Evolutionary conservation across 2,329 filamentous ascomycete species (phyloP).

Genomic region (Nemania sp.): DNA sequence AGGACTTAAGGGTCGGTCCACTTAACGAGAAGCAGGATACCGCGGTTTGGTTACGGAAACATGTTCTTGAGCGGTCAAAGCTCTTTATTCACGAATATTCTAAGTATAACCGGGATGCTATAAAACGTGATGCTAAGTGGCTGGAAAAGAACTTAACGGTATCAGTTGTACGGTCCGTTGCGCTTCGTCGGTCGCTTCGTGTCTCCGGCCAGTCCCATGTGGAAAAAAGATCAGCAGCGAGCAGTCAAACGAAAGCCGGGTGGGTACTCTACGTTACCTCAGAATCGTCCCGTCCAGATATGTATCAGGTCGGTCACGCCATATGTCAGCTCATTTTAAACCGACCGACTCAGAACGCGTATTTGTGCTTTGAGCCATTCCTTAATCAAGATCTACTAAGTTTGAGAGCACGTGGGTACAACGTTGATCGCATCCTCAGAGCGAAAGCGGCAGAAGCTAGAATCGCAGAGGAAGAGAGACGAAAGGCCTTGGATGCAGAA

Average conservation of each 20-base stretch:
- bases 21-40: constrained; percentile 73
- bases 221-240: constrained; percentile 81
- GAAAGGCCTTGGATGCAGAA: constrained; percentile 79
- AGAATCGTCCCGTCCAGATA: constrained; percentile 72
- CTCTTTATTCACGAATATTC: constrained; percentile 85
- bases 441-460: constrained; percentile 88
- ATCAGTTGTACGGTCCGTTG: constrained; percentile 80
- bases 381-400: constrained; percentile 86
- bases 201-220: constrained; percentile 76
- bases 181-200: constrained; percentile 79
- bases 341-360: constrained; percentile 87
- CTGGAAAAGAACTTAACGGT: constrained; percentile 86
- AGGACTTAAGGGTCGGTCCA: constrained; percentile 79
- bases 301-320: constrained; percentile 92
- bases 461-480: constrained; percentile 85
- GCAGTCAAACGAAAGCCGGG: constrained; percentile 63
- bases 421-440: constrained; percentile 92
- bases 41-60: constrained; percentile 78
- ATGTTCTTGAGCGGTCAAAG: constrained; percentile 87
- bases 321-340: constrained; percentile 84
- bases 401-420: constrained; percentile 89
- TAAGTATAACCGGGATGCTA: constrained; percentile 78
- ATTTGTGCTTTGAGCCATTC: constrained; percentile 90
- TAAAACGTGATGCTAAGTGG: constrained; percentile 91
- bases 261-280: constrained; percentile 82